Evolutionary conservation across 148 eudicot species (phyloP).

Genomic region (Salicornia ramosissima): DNA sequence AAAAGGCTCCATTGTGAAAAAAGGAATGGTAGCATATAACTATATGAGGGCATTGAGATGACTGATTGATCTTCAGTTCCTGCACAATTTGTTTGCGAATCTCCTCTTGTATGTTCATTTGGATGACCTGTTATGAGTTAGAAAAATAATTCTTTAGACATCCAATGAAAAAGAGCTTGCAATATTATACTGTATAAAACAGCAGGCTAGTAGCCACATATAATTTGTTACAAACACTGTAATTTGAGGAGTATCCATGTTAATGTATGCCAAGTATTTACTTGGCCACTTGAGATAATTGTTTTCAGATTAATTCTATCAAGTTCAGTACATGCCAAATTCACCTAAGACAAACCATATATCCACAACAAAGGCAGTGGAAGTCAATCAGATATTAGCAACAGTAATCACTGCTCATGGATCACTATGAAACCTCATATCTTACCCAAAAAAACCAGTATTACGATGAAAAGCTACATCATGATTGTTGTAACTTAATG

Average conservation of each 20-base stretch:
- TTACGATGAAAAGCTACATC: not conserved
- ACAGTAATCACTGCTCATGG: not conserved
- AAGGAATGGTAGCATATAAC: conserved; percentile 91
- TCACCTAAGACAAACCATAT: not conserved
- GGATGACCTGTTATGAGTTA: conserved; percentile 69
- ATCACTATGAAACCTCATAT: not conserved
- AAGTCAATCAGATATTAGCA: not conserved
- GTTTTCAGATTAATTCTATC: not conserved
- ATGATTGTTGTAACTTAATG: not conserved
- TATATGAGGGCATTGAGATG: conserved; percentile 82
- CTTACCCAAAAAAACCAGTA: not conserved
- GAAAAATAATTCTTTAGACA: conserved; percentile 14
- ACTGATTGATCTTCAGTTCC: conserved; percentile 93
- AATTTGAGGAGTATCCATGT: not conserved
- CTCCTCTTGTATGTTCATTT: conserved; percentile 97
- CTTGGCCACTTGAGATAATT: not conserved
- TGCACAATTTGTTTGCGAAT: conserved; percentile 95
- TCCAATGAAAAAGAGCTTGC: not conserved
- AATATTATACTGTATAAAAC: not conserved
- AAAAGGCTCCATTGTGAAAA: conserved; percentile 89
- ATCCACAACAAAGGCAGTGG: not conserved
- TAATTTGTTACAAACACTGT: not conserved
- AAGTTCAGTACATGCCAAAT: not conserved
- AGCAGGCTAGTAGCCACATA: no score
- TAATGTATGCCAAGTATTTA: not conserved